These are phyloP conservation scores for Ogataea corticis DNA, from an alignment of 805 yeast species.

Conservation along the genomic window DNA sequence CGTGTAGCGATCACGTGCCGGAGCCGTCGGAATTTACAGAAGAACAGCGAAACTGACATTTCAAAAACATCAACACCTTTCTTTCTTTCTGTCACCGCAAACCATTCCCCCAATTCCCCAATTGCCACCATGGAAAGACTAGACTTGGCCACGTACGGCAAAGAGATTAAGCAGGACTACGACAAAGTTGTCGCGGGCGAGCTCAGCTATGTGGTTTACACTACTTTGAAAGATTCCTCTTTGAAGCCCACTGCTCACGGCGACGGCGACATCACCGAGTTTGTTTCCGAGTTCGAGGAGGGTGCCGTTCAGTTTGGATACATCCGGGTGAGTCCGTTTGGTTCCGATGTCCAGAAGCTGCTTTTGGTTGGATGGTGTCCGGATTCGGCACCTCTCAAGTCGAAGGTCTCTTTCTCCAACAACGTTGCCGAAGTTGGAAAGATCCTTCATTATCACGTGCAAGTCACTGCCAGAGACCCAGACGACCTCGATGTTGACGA, in stretches of 20 bases:
- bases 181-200: conserved; percentile 80
- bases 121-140: conserved; percentile 49
- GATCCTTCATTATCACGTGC: conserved; percentile 87
- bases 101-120: not conserved
- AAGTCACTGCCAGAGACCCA: conserved; percentile 91
- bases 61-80: not conserved
- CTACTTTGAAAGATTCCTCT: conserved; percentile 61
- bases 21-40: not conserved
- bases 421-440: conserved; percentile 76
- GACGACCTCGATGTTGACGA: conserved; percentile 86
- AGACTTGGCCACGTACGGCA: conserved; percentile 67
- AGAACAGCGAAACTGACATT: conserved; percentile 7
- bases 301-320: conserved; percentile 89
- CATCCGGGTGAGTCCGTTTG: conserved; percentile 83
- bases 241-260: conserved; percentile 53
- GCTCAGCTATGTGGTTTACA: conserved; percentile 75
- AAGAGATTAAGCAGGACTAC: conserved; percentile 72
- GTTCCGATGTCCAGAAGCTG: conserved; percentile 85
- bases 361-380: conserved; percentile 96
- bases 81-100: not conserved
- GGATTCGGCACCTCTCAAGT: conserved; percentile 83
- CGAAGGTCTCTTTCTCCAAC: conserved; percentile 72
- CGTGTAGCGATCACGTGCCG: not conserved
- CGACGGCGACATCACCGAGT: conserved; percentile 69
- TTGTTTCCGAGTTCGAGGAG: conserved; percentile 80